Conservation (phyloP, 2,329 filamentous ascomycete genomes). For the Emericellopsis atlantica region DNA sequence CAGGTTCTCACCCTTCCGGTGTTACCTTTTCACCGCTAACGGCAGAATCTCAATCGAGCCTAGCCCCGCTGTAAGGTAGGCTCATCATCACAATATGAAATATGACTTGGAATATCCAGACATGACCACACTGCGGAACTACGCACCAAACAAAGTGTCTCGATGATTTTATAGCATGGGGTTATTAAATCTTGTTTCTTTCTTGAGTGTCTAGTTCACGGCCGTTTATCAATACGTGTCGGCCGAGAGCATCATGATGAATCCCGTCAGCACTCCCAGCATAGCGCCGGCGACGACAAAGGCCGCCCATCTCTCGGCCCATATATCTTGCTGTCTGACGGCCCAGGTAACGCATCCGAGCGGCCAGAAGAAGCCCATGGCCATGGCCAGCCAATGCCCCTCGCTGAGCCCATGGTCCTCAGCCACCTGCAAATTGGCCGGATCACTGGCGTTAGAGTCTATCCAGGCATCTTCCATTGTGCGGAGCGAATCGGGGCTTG, state of each 20-base stretch:
- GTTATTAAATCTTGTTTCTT: not conserved
- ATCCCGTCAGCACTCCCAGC: conserved; percentile 65
- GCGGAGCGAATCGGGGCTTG: conserved; percentile 61
- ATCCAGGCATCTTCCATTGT: conserved; percentile 85
- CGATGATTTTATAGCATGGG: not conserved
- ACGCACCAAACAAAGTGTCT: not conserved
- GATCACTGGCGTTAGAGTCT: conserved; percentile 44
- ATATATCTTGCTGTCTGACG: conserved; percentile 75
- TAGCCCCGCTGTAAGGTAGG: no score
- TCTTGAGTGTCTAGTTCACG: not conserved
- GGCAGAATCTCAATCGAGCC: no score
- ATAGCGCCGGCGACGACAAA: conserved; percentile 78
- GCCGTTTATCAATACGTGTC: conserved; percentile 14
- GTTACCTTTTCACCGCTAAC: no score
- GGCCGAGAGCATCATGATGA: conserved; percentile 38
- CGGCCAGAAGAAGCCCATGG: conserved; percentile 93
- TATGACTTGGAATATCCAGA: no score
- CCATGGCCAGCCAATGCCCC: conserved; percentile 34
- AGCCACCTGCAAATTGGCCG: conserved; percentile 22
- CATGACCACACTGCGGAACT: no score
- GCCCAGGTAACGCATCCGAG: conserved; percentile 78
- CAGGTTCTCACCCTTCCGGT: no score
- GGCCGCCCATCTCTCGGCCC: conserved; percentile 71
- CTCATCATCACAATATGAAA: no score
- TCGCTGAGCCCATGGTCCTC: conserved; percentile 32